A percentile compares a stretch with the other conserved stretches of the same genome.
Evolutionary conservation across 495 filamentous ascomycete species (phyloP).

Genomic region (Pseudoneurospora amorphoporcata): DNA sequence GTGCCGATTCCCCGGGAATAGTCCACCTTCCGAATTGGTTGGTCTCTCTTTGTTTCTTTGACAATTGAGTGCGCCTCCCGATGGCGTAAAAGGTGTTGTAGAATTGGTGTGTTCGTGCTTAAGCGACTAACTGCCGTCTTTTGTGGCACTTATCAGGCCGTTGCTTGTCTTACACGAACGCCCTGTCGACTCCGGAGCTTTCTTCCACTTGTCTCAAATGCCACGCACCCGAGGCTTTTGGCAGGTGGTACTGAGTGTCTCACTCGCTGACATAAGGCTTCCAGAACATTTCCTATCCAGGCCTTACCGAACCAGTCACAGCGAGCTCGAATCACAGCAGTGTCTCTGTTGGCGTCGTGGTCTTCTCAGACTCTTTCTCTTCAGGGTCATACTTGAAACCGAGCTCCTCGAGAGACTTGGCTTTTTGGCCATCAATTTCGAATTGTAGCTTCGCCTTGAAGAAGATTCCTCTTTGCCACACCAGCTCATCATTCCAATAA

Average conservation of each 20-base stretch:
- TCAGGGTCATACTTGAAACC: constrained; percentile 28
- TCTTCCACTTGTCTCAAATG: not conserved
- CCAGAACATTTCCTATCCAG: not conserved
- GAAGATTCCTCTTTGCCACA: constrained; percentile 45
- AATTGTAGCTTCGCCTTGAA: constrained; percentile 35
- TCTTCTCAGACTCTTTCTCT: not conserved
- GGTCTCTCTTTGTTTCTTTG: not conserved
- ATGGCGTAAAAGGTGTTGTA: not conserved
- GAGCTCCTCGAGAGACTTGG: constrained; percentile 32
- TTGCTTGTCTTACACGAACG: not conserved
- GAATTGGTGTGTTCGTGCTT: not conserved
- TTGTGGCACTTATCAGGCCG: not conserved
- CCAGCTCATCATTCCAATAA: constrained; percentile 54
- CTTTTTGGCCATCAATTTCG: constrained; percentile 30
- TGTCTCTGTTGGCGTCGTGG: not conserved
- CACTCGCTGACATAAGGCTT: not conserved
- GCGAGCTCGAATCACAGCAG: too few relatives aligned
- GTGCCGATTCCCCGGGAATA: not conserved
- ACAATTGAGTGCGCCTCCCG: not conserved
- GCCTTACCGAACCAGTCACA: not conserved
- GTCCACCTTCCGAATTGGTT: not conserved
- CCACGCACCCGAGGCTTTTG: not conserved
- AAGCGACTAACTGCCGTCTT: not conserved
- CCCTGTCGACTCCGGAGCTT: not conserved
- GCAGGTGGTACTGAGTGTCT: not conserved